Evolutionary conservation across 768 basidiomycete genomes (phyloP).

Genomic region (Leccinellum rugosiceps): DNA sequence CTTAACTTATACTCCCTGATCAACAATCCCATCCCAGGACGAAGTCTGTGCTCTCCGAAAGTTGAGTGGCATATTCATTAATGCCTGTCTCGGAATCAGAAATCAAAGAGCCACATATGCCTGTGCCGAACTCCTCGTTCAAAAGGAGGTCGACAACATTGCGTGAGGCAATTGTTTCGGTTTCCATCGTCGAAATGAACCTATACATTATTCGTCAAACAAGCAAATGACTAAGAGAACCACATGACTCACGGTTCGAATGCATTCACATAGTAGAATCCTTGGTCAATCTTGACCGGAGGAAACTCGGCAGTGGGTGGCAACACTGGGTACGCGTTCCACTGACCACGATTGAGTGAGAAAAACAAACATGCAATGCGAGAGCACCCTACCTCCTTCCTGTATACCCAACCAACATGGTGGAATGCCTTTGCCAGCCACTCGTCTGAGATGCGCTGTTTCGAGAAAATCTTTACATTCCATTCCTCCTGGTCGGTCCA

Average conservation of each 20-base stretch:
- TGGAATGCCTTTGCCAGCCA: constrained; percentile 70
- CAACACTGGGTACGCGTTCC: constrained; percentile 78
- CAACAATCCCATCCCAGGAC: constrained; percentile 79
- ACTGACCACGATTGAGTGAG: constrained; percentile 40
- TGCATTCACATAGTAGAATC: constrained; percentile 88
- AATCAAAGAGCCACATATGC: constrained; percentile 58
- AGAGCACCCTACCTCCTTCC: constrained; percentile 60
- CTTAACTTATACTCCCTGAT: constrained; percentile 12
- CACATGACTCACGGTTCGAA: constrained; percentile 73
- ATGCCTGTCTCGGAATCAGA: constrained; percentile 22
- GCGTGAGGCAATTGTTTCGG: constrained; percentile 77
- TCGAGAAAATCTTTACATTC: constrained; percentile 87
- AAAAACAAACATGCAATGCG: background rate
- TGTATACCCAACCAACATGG: constrained; percentile 73
- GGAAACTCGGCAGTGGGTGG: constrained; percentile 67
- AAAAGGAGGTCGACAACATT: constrained; percentile 81
- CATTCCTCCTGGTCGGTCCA: constrained; percentile 41
- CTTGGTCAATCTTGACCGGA: constrained; percentile 70
- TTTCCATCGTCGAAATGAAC: constrained; percentile 93
- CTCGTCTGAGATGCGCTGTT: constrained; percentile 57
- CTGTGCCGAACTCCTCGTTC: constrained; percentile 64
- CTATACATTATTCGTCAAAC: constrained; percentile 32
- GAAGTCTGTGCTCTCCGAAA: constrained; percentile 37
- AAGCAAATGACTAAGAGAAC: background rate
- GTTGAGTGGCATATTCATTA: constrained; percentile 9